Conservation (phyloP, 2,329 filamentous ascomycete species). For the Paraphoma chrysanthemicola region DNA sequence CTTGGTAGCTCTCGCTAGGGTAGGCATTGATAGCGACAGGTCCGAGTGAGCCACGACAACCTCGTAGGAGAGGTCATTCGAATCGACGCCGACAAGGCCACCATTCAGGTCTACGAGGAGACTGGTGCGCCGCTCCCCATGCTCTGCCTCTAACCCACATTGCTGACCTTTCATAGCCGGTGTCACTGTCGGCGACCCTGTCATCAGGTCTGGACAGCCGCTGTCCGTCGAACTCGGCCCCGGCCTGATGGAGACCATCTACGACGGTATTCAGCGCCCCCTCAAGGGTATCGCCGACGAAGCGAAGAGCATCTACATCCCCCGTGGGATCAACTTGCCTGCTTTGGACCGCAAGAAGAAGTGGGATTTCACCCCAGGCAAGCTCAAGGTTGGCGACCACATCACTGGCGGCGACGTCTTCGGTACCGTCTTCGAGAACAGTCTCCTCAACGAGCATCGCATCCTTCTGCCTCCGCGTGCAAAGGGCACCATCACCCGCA, state of each 20-base stretch:
- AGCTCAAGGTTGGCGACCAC: slow-evolving; percentile 93
- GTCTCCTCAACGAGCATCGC: slow-evolving; percentile 89
- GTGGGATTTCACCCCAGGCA: slow-evolving; percentile 90
- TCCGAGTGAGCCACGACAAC: slow-evolving; percentile 88
- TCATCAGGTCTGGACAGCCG: slow-evolving; percentile 88
- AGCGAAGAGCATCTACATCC: slow-evolving; percentile 94
- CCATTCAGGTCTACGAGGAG: slow-evolving; percentile 99
- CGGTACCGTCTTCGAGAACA: slow-evolving; percentile 95
- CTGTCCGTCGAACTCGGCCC: slow-evolving; percentile 96
- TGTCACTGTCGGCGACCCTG: slow-evolving; percentile 94
- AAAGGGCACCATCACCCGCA: slow-evolving; percentile 88
- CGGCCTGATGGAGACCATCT: slow-evolving; percentile 97
- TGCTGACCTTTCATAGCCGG: slow-evolving; percentile 69
- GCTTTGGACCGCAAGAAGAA: slow-evolving; percentile 90
- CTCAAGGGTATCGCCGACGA: slow-evolving; percentile 81
- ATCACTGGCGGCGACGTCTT: slow-evolving; percentile 96
- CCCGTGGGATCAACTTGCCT: slow-evolving; percentile 87
- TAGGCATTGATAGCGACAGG: slow-evolving; percentile 58
- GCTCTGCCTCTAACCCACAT: neutral
- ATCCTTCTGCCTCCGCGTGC: slow-evolving; percentile 90
- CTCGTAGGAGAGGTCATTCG: slow-evolving; percentile 98
- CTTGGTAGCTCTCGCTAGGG: neutral
- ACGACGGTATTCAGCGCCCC: slow-evolving; percentile 97
- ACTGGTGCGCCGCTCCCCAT: slow-evolving; percentile 69
- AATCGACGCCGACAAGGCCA: slow-evolving; percentile 93